These are phyloP conservation scores for Saprolegnia diclina DNA, from an alignment of 352 stramenopile genomes.

Conservation along the genomic window DNA sequence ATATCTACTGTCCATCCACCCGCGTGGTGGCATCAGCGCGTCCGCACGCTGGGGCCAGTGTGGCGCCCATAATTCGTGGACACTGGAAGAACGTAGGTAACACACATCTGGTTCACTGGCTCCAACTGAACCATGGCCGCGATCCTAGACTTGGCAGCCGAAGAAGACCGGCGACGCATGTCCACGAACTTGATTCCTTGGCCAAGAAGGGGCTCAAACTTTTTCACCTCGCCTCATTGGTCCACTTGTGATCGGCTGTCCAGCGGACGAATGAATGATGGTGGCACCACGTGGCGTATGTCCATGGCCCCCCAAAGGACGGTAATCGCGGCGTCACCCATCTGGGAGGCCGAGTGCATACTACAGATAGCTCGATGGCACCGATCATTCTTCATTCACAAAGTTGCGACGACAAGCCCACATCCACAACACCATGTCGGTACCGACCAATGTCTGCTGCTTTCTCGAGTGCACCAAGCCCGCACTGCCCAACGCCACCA, in stretches of 20 bases:
- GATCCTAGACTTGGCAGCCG: neutral
- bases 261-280: neutral
- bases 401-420: neutral
- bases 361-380: too few relatives aligned
- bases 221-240: too few relatives aligned
- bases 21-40: too few relatives aligned
- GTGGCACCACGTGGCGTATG: neutral
- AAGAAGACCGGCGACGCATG: too few relatives aligned
- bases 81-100: neutral
- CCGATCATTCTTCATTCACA: too few relatives aligned
- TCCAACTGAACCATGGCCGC: neutral
- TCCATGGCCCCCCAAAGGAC: neutral
- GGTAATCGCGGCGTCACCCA: too few relatives aligned
- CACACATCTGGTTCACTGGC: neutral
- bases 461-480: constrained; percentile 16
- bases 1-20: too few relatives aligned
- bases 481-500: constrained; percentile 9
- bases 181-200: neutral
- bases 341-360: too few relatives aligned
- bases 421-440: neutral
- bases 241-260: too few relatives aligned
- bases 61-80: neutral
- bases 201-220: too few relatives aligned
- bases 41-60: neutral
- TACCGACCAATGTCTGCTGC: neutral